Evolutionary conservation across 2,329 filamentous ascomycete genomes (phyloP), one percentile per base, ranked within the genome.

Genomic region (Diplocarpon mali): DNA sequence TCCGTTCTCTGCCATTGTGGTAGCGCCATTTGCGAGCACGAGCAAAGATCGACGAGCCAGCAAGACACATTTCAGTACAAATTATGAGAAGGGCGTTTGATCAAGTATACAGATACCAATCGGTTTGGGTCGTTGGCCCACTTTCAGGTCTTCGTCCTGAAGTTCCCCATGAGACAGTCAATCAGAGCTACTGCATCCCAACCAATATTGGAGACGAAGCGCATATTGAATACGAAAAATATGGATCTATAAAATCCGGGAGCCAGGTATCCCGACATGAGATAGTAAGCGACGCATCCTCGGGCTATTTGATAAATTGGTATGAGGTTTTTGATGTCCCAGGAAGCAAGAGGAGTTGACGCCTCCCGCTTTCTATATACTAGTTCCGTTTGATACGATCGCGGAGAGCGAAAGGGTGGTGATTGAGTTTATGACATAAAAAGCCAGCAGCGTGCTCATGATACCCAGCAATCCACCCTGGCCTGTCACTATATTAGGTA

Each of bases 201-300:
- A 31, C 84, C 84, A 1, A 86, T 88, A 60, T 90, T 93, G 58
- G 94, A 77, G 2, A 85, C 82, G 52, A 86, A 85, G n/a, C 87
- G 85, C n/a, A 93, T 69, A 61, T 92, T 94, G 64, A 93, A 93
- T 11, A 94, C 76, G 17, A 93, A 73, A 2, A 87, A 87, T 51
- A 94, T 93, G 1, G 85, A 87, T 13, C 87, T 87, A 20, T 87
- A 87, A 60, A 94, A 94, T 58, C 94, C 87, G 6, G 87, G 86
- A 0, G 87, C 87, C 3, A 94, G 67, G 36, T 84, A 89, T 49
- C 87, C 75, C 6, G 86, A 93, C 46, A 94, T 93, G 45, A 94
- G 69, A 57, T 90, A 94, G 61, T 94, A 94, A 31, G 87, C 85
- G 41, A 87, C 87, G 12, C 87, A 87, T 12, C 86, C 87, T 55